These are phyloP conservation scores for Cryptosporidium ubiquitum DNA, from an alignment of 169 alveolate genomes.

Conservation along the genomic window DNA sequence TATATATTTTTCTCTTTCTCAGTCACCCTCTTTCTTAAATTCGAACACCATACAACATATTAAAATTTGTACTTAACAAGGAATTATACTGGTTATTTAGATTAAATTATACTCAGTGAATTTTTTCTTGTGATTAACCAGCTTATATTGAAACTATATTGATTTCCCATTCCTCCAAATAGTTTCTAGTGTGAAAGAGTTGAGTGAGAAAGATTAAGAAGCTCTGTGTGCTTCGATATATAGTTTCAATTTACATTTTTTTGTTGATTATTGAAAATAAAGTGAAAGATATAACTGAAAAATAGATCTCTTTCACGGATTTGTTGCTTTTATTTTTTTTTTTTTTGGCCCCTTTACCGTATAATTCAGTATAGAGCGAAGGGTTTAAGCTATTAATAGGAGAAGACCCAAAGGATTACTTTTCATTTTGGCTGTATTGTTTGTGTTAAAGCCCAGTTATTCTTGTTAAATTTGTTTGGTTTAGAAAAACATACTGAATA, in stretches of 20 bases:
- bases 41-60: neutral
- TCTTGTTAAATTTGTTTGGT: neutral
- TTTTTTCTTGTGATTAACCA: neutral
- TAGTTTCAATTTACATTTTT: no score
- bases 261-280: neutral
- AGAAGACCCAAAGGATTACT: neutral
- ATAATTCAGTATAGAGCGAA: no score
- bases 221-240: neutral
- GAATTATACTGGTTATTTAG: neutral
- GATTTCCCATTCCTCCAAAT: neutral
- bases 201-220: neutral
- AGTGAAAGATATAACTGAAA: neutral
- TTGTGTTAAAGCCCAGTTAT: neutral
- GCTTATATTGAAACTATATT: no score
- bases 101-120: neutral
- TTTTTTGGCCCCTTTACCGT: neutral
- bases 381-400: neutral
- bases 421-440: neutral
- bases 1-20: conserved; percentile 1
- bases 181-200: neutral
- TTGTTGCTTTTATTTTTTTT: neutral
- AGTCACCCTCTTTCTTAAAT: neutral
- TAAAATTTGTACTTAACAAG: neutral
- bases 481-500: no score
- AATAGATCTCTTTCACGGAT: no score